These are phyloP conservation scores for Turnera subulata DNA, from an alignment of 345 rosid species.

Conservation along the genomic window DNA sequence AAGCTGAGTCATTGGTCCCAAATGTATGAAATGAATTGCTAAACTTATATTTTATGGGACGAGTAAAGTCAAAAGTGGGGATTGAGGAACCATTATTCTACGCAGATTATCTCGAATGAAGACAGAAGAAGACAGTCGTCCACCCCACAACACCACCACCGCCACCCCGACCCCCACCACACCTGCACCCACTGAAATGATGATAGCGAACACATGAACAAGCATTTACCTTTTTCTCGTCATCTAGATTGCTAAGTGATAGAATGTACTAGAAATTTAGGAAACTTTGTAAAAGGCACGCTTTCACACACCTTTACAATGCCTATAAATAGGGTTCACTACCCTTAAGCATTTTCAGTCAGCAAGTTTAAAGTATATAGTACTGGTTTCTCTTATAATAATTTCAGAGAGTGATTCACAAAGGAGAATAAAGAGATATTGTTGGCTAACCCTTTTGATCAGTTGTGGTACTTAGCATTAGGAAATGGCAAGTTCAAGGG, in stretches of 20 bases:
- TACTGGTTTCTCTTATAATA: neutral
- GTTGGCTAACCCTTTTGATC: neutral
- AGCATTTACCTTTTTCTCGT: neutral
- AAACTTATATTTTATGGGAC: neutral
- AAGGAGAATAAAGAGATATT: neutral
- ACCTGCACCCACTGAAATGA: conserved; percentile 5
- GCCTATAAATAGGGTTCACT: conserved; percentile 15
- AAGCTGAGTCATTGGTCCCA: neutral
- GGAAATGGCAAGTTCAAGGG: conserved; percentile 28
- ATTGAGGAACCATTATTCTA: neutral
- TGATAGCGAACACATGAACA: neutral
- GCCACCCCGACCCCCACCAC: conserved; percentile 5
- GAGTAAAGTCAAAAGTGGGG: conserved; percentile 14
- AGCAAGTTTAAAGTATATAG: too few species aligned
- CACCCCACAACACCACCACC: conserved; percentile 4
- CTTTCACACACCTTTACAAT: neutral
- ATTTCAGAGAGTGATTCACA: neutral
- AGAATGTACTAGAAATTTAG: conserved; percentile 10
- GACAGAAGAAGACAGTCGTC: neutral
- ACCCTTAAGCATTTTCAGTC: conserved; percentile 1
- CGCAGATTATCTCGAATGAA: neutral
- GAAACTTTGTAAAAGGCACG: neutral
- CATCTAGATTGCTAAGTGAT: neutral
- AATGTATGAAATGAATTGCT: neutral
- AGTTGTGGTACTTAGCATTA: neutral